Evolutionary conservation across 306 rosid genomes (phyloP).

Genomic region (Ochetophila trinervis): DNA sequence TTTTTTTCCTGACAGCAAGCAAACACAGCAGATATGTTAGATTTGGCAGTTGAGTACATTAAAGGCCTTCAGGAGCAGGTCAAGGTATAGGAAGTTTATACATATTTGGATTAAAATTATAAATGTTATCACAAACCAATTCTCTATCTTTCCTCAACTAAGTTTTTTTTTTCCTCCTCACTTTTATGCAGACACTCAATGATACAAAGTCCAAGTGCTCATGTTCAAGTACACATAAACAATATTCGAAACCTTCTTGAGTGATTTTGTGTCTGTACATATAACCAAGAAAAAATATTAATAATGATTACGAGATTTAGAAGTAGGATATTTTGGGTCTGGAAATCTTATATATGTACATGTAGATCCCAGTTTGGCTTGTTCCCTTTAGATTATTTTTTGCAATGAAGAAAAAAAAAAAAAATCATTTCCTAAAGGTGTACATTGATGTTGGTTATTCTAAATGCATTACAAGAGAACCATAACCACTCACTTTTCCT

Average conservation of each 20-base stretch:
- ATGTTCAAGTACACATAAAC: neutral
- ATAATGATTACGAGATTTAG: slow-evolving; percentile 18
- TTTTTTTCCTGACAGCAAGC: slow-evolving; percentile 58
- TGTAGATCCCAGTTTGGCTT: too few relatives aligned
- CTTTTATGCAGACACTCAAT: slow-evolving; percentile 33
- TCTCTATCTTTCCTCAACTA: slow-evolving; percentile 15
- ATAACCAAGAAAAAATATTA: neutral
- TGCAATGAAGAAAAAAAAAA: too few relatives aligned
- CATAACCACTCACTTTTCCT: too few relatives aligned
- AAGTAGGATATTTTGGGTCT: slow-evolving; percentile 15
- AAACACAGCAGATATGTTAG: slow-evolving; percentile 86
- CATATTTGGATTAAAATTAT: neutral
- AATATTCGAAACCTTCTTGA: neutral
- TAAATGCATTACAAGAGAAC: too few relatives aligned
- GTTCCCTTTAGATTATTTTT: too few relatives aligned
- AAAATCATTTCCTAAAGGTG: too few relatives aligned
- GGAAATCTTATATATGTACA: too few relatives aligned
- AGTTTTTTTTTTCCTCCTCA: slow-evolving; percentile 2
- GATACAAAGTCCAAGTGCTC: neutral
- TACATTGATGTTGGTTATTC: too few relatives aligned
- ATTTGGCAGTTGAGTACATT: slow-evolving; percentile 65
- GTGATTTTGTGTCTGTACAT: neutral
- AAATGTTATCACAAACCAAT: slow-evolving; percentile 13
- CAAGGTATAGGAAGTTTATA: slow-evolving; percentile 42
- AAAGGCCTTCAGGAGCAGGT: slow-evolving; percentile 74